Conservation (phyloP, 768 basidiomycete genomes). For the Trametes cubensis region DNA sequence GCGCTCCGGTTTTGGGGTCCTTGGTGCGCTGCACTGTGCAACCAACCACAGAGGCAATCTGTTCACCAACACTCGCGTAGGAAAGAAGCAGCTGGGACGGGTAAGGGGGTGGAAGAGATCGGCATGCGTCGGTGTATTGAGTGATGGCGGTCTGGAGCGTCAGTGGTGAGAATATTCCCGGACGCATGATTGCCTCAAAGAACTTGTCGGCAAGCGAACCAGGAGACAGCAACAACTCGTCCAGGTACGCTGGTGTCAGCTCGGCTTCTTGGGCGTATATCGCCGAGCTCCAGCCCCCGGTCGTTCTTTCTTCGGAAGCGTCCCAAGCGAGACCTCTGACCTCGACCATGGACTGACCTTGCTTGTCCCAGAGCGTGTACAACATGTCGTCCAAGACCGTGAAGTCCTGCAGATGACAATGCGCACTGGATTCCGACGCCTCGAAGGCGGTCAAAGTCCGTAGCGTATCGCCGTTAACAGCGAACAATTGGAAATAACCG, state of each 20-base stretch:
- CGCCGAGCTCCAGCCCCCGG: constrained; percentile 54
- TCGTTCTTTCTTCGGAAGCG: constrained; percentile 26
- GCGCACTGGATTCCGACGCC: constrained; percentile 59
- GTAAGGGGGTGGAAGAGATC: constrained; percentile 60
- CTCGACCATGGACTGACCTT: constrained; percentile 69
- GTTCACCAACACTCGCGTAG: constrained; percentile 70
- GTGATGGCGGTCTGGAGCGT: constrained; percentile 83
- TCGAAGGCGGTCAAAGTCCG: constrained; percentile 60
- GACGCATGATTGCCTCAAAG: constrained; percentile 80
- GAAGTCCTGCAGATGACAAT: constrained; percentile 81
- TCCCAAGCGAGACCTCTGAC: constrained; percentile 37
- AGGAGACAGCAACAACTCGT: constrained; percentile 72
- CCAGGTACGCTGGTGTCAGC: constrained; percentile 84
- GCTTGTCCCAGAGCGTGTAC: constrained; percentile 79
- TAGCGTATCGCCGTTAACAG: constrained; percentile 58
- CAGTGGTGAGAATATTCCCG: constrained; percentile 83
- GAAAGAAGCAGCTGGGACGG: constrained; percentile 60
- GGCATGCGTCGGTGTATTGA: constrained; percentile 75
- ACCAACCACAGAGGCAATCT: constrained; percentile 84
- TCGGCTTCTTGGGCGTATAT: constrained; percentile 72
- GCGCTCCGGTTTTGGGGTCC: constrained; percentile 78
- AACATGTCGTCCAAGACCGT: constrained; percentile 52
- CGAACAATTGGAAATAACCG: constrained; percentile 77
- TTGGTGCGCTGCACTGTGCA: constrained; percentile 75
- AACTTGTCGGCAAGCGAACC: constrained; percentile 80